Evolutionary conservation across 371 early-diverging fungal genomes (phyloP).

Genomic region (Actinomortierella ambigua): DNA sequence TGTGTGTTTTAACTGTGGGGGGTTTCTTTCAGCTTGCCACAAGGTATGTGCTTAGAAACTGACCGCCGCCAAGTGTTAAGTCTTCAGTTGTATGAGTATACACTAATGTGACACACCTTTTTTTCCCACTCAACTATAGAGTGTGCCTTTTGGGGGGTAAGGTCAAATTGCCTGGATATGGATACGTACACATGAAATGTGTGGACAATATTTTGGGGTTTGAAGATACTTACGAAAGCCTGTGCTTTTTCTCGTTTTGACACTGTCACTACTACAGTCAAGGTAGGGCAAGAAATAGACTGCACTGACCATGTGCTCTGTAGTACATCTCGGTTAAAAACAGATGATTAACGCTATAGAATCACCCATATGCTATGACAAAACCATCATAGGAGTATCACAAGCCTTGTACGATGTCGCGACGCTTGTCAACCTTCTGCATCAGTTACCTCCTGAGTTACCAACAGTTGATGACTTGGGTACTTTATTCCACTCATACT

Average conservation of each 20-base stretch:
- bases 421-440: conserved; percentile 35
- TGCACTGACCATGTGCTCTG: no score
- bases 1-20: no score
- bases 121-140: conserved; percentile 8
- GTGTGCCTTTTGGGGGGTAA: conserved; percentile 46
- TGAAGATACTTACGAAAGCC: no score
- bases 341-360: no score
- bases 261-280: conserved; percentile 1
- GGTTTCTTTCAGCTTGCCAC: conserved; percentile 25
- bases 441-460: conserved; percentile 13
- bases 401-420: conserved; percentile 43
- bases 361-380: no score
- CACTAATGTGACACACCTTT: neutral
- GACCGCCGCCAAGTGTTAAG: no score
- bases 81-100: no score
- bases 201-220: no score
- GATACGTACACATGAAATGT: no score
- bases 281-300: neutral
- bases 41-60: conserved; percentile 37
- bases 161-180: neutral
- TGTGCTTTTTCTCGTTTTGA: no score
- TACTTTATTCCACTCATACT: conserved; percentile 35
- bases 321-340: no score
- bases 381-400: conserved; percentile 25
- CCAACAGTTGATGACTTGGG: conserved; percentile 32